Evolutionary conservation across 305 asterid species (phyloP).

Genomic region (Solanum hybrid): DNA sequence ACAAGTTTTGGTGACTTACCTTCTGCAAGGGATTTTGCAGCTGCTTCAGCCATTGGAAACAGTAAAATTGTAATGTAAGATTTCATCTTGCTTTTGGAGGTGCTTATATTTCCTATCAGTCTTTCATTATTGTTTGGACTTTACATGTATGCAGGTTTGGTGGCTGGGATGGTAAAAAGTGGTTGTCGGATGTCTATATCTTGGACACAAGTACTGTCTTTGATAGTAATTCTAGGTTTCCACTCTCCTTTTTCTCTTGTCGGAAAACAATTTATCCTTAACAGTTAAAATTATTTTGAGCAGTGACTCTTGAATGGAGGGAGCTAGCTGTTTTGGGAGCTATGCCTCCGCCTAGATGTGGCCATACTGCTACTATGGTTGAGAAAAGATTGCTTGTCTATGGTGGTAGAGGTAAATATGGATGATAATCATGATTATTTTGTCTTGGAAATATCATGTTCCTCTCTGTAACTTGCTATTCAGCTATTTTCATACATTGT

Average conservation of each 20-base stretch:
- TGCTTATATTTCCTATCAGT: conserved; percentile 13
- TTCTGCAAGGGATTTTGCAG: conserved; percentile 88
- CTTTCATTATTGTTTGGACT: conserved; percentile 14
- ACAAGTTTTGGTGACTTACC: conserved; percentile 96
- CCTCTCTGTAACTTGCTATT: not conserved
- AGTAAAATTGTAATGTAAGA: conserved; percentile 82
- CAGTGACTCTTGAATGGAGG: conserved; percentile 94
- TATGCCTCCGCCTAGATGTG: conserved; percentile 92
- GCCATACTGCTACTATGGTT: conserved; percentile 90
- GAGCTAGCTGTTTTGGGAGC: conserved; percentile 81
- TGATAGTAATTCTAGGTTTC: not conserved
- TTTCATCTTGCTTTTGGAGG: not conserved
- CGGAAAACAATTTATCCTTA: not conserved
- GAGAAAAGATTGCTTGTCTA: conserved; percentile 91
- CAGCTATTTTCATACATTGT: not conserved
- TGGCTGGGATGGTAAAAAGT: conserved; percentile 98
- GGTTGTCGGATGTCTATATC: conserved; percentile 89
- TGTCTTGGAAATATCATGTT: not conserved
- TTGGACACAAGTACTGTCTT: conserved; percentile 71
- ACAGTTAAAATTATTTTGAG: not conserved
- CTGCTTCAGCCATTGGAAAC: conserved; percentile 86
- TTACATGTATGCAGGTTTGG: conserved; percentile 65
- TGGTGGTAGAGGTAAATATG: conserved; percentile 82
- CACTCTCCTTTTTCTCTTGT: not conserved
- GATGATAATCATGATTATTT: not conserved